Base-by-base conservation (phyloP, 371 early-diverging fungal species). In the Apophysomyces elegans region DNA sequence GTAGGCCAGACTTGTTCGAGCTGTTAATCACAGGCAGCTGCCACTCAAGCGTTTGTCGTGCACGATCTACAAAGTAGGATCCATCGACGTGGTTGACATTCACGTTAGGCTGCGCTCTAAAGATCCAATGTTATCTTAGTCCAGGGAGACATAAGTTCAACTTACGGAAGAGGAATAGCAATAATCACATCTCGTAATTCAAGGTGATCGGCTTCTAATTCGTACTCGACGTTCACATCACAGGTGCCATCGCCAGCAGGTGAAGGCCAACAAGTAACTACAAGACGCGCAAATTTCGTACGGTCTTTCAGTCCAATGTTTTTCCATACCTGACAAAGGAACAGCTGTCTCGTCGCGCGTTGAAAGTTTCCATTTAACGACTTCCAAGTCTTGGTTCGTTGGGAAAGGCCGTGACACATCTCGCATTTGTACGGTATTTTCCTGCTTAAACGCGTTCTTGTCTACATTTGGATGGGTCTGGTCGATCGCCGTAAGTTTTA, bases 381-480 rank as follows among this genome's bases (percentile, higher is more conserved):
- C 86, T 16, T 91, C 92, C 36, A 95, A 80, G 7, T 93, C 82
- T 73, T 93, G 93, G 62, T 90, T 87, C n/a, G 90, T 63, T 14
- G 99, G 99, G 88, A 96, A 96, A 21, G 94, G 84, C 61, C 90
- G 83, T 47, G 89, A 73, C 2, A 90, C 76, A 66, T 96, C 96
- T 73, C 88, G 89, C 72, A 94, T 88, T 16, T 90, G 88, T 58
- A 98, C 84, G n/a, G 87, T 74, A 50, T 84, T 81, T 59, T 90
- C 85, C 36, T 71, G 80, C 44, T 87, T 85, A 83, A 93, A 98
- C 26, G 87, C 75, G n/a, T 72, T 80, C 80, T 96, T 98, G 85
- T 98, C 97, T 32, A 98, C 92, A 67, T 96, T 93, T n/a, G 99
- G 99, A 73, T 98, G 97, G 5, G 96, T 96, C 92, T 94, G 78